phyloP scores from a whole-genome alignment of 2,329 filamentous ascomycete species.

The Pseudocercospora crystallina region DNA sequence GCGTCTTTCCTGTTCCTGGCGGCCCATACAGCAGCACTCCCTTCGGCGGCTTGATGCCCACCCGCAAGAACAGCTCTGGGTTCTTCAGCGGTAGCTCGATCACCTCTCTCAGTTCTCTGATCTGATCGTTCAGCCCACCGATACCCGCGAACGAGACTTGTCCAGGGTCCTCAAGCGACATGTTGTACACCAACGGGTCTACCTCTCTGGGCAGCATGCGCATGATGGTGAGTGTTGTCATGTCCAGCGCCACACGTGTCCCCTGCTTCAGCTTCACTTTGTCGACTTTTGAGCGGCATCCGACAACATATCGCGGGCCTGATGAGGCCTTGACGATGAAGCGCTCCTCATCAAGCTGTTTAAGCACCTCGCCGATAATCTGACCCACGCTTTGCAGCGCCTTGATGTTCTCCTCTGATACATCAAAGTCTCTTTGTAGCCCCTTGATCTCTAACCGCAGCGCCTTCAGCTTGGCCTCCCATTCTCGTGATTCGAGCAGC shows the following conservation, averaged over 20 bases:
- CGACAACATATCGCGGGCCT: slow-evolving; percentile 95
- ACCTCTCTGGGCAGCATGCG: slow-evolving; percentile 98
- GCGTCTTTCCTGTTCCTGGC: slow-evolving; percentile 93
- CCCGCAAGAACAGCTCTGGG: slow-evolving; percentile 92
- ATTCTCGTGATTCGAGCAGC: slow-evolving; percentile 88
- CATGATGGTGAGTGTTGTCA: slow-evolving; percentile 99
- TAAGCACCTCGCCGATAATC: slow-evolving; percentile 98
- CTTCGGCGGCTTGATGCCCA: slow-evolving; percentile 98
- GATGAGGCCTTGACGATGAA: slow-evolving; percentile 99
- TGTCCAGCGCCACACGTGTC: slow-evolving; percentile 93
- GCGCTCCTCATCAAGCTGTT: slow-evolving; percentile 97
- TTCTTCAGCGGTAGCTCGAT: slow-evolving; percentile 98
- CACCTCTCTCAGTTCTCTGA: slow-evolving; percentile 92
- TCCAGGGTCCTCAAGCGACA: slow-evolving; percentile 96
- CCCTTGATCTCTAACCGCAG: slow-evolving; percentile 95
- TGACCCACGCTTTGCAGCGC: slow-evolving; percentile 97
- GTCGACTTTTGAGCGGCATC: slow-evolving; percentile 97
- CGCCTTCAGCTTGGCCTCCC: slow-evolving; percentile 95
- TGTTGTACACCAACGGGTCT: slow-evolving; percentile 98
- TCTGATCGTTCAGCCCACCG: slow-evolving; percentile 96
- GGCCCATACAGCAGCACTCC: slow-evolving; percentile 94
- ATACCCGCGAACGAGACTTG: slow-evolving; percentile 98
- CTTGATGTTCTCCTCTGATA: slow-evolving; percentile 99
- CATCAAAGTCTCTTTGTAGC: slow-evolving; percentile 89
- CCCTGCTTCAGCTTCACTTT: slow-evolving; percentile 97